A percentile compares a stretch with the other conserved stretches of the same genome.
Conservation (phyloP, 2,329 filamentous ascomycete species). For the Hypoxylon sp. region DNA sequence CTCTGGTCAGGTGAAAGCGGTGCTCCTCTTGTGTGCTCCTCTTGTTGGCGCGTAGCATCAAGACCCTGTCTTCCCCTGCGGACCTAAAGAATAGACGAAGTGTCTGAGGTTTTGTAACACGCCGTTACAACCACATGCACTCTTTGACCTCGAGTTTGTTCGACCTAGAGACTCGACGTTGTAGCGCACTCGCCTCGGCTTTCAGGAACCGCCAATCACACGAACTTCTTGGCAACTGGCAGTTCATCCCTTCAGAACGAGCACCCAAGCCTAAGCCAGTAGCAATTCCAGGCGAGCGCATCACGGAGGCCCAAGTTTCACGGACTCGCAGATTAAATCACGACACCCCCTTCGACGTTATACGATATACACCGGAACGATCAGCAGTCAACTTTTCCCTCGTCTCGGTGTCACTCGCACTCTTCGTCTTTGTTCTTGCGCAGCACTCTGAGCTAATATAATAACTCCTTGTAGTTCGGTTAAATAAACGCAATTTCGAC, state of each 20-base stretch:
- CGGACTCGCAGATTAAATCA: conserved; percentile 35
- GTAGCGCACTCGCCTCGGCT: conserved; percentile 31
- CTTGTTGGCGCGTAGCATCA: conserved; percentile 32
- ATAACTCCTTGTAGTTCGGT: conserved; percentile 37
- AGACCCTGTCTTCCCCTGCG: conserved; percentile 22
- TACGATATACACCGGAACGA: conserved; percentile 39
- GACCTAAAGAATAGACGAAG: conserved; percentile 37
- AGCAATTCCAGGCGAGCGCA: conserved; percentile 26
- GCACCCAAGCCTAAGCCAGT: conserved; percentile 16
- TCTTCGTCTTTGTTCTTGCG: conserved; percentile 47
- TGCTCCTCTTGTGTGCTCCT: conserved; percentile 37
- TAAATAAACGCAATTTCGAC: conserved; percentile 37
- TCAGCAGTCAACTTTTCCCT: conserved; percentile 34
- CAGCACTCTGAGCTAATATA: conserved; percentile 46
- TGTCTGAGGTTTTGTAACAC: conserved; percentile 48
- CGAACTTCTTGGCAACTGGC: conserved; percentile 20
- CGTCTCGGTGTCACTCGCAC: conserved; percentile 16
- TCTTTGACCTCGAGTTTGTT: conserved; percentile 37
- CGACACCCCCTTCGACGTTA: conserved; percentile 26
- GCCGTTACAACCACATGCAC: conserved; percentile 38
- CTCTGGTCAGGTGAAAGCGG: conserved; percentile 15
- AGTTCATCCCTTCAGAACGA: conserved; percentile 17
- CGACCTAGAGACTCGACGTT: conserved; percentile 27
- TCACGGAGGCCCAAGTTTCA: conserved; percentile 25
- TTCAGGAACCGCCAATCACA: conserved; percentile 35